Evolutionary conservation across 192 early-diverging fungal species (phyloP).

Genomic region (Backusella westeae): DNA sequence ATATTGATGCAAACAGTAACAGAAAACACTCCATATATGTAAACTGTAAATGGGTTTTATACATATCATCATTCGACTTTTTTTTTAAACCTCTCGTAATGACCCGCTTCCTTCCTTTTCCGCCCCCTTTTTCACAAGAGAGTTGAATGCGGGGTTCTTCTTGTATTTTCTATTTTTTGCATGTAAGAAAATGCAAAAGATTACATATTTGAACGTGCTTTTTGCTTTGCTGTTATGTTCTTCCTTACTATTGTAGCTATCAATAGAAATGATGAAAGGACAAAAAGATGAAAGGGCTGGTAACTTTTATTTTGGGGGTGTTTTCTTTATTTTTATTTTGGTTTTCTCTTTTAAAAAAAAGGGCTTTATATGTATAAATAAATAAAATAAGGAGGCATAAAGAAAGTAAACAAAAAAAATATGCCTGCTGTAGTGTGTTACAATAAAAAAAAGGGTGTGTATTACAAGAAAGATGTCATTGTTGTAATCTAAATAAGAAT

Average conservation of each 20-base stretch:
- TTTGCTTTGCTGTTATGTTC: neutral
- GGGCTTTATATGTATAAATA: neutral
- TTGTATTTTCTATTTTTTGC: neutral
- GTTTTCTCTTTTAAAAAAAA: no score
- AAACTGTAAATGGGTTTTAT: neutral
- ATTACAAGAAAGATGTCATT: neutral
- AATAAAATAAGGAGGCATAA: neutral
- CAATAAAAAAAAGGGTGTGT: neutral
- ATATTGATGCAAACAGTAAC: slow-evolving; percentile 3
- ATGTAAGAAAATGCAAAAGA: no score
- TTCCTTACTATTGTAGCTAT: no score
- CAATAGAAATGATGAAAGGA: neutral
- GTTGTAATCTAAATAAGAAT: neutral
- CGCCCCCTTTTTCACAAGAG: neutral
- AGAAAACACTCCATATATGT: neutral
- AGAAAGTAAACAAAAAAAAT: neutral
- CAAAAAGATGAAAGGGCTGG: neutral
- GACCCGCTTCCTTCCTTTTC: neutral
- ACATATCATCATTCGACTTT: neutral
- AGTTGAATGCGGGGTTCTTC: neutral
- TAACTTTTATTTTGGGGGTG: neutral
- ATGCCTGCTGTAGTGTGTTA: neutral
- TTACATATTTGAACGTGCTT: neutral
- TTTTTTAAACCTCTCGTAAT: neutral
- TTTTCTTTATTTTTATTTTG: neutral